Evolutionary conservation across 2,329 filamentous ascomycete species (phyloP), one percentile per base, ranked within the genome.

Genomic region (Penicillium sp.): DNA sequence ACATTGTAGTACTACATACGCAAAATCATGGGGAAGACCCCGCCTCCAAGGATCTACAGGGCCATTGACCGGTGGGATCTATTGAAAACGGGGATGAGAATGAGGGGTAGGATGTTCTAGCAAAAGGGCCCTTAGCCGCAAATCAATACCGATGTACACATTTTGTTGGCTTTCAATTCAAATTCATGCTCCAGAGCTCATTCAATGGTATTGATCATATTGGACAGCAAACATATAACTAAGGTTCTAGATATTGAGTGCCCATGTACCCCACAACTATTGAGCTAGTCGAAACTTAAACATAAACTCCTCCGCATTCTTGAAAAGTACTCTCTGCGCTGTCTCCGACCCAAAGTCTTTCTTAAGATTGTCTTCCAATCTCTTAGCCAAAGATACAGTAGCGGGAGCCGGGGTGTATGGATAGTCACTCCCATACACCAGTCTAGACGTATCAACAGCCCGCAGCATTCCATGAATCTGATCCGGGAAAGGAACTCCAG

Each of bases 361-460:
- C 14, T 31, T 7, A 50, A 68, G 31, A 1, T 76, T 79, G 31
- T 69, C 64, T 50, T 77, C 76, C 77, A 82, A 75, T 58, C 70
- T 67, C 8, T 67, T 66, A 33, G 73, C 69, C 61, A 82, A 69
- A 67, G 70, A 37, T 27, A 50, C 10, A 10, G 57, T 63, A 19
- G 61, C 16, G 13, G 60, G 57, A 3, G 69, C 72, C 5, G 73
- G 72, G 1, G 80, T 84, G 56, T 78, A 84, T 0, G 81, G 81
- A 56, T 76, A 84, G 62, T 84, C 81, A 55, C 75, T 82, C 4
- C 82, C 82, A 70, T 83, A 84, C 55, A 84, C 48, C 33, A 84
- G 53, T 45, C 73, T 72, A n/a, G 75, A 68, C 51, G 77, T 70
- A 4, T 74, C 70, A 8, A 77, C 73, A 0, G 77, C 73, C 13